Evolutionary conservation across 2,329 filamentous ascomycete genomes (phyloP), one percentile per base, ranked within the genome.

Genomic region (Alternaria sp.): DNA sequence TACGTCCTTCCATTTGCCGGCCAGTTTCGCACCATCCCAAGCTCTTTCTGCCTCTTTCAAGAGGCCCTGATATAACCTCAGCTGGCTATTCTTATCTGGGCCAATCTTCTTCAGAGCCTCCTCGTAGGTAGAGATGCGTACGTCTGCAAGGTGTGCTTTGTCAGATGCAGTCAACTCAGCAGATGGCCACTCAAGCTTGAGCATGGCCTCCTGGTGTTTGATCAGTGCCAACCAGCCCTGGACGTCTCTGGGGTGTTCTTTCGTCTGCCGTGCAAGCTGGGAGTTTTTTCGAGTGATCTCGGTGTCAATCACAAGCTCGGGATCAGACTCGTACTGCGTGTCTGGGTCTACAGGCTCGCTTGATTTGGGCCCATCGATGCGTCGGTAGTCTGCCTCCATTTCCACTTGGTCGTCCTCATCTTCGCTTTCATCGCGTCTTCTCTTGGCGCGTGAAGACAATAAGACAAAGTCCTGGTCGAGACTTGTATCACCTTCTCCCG

Each of bases 101-200:
- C 76, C 74, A 6, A 87, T 82, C 46, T 90, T 86, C 11, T 83
- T 80, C 8, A 97, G 77, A 0, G 94, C 94, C 62, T 92, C 89
- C 65, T 94, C 88, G 62, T 94, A 92, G 62, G 97, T 87, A 2
- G 90, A 88, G 3, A 97, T 81, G 66, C 92, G 94, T 57, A 97
- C 88, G 65, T 95, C 90, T 4, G 92, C 89, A 56, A 92, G 87
- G 63, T 90, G 90, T 63, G 85, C 85, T 52, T 83, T 81, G 71
- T 95, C 91, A 3, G 89, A 86, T 28, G 82, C 81, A 0, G 87
- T 89, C 25, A 80, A 30, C 74, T 83, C 71, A 80, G 81, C 62
- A 72, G 74, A 44, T 1, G 62, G 79, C 22, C 83, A 79, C 27
- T 83, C 82, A 25, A 83, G 80, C 53, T 81, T 81, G 43, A 94